Percentiles rank a stretch among this genome's conserved stretches.
Evolutionary conservation across 768 basidiomycete species (phyloP).

Genomic region (Russula sp.): DNA sequence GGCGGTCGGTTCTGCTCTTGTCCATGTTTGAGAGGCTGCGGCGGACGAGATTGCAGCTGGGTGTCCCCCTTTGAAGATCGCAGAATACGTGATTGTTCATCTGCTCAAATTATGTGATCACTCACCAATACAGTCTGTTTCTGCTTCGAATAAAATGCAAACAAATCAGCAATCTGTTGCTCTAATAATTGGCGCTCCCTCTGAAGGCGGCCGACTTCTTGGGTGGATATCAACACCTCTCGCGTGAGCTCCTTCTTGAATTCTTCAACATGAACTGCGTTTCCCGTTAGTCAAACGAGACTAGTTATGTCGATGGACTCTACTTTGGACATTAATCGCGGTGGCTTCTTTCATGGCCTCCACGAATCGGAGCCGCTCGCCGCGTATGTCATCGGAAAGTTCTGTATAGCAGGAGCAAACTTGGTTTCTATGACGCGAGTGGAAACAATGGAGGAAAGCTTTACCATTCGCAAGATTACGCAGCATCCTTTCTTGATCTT

Average conservation of each 20-base stretch:
- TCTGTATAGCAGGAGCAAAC: conserved; percentile 37
- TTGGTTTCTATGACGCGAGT: neutral
- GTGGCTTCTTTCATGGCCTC: conserved; percentile 96
- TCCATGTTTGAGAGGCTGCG: conserved; percentile 3
- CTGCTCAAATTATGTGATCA: neutral
- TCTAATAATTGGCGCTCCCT: conserved; percentile 58
- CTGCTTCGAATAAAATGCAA: conserved; percentile 65
- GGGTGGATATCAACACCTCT: conserved; percentile 67
- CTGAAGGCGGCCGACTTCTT: conserved; percentile 63
- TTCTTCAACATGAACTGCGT: conserved; percentile 73
- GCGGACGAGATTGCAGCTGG: neutral
- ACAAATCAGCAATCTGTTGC: conserved; percentile 65
- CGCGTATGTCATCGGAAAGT: conserved; percentile 75
- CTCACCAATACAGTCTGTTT: conserved; percentile 33
- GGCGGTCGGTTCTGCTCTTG: conserved; percentile 4
- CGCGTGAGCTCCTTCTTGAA: conserved; percentile 75
- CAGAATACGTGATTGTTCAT: neutral
- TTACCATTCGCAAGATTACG: conserved; percentile 57
- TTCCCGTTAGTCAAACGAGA: conserved; percentile 10
- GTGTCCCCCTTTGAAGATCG: neutral
- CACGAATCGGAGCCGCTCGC: conserved; percentile 78
- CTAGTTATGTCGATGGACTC: neutral
- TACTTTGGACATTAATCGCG: conserved; percentile 76
- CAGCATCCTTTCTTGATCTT: conserved; percentile 66
- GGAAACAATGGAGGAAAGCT: conserved; percentile 9